phyloP scores from a whole-genome alignment of 2,329 filamentous ascomycete species.

The Ophiocordyceps camponoti-leonardi region DNA sequence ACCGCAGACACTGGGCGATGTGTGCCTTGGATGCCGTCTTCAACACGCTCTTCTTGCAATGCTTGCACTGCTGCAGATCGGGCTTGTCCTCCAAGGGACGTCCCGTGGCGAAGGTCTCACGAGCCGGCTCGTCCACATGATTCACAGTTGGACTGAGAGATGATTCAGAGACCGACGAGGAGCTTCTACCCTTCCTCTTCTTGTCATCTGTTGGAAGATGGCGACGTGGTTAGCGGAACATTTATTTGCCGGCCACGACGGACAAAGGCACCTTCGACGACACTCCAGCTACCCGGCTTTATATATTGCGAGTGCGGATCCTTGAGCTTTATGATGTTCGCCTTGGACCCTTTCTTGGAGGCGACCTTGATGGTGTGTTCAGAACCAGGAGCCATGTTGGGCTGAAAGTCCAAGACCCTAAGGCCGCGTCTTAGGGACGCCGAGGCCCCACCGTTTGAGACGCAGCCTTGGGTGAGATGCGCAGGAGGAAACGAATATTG shows the following conservation, averaged over 20 bases:
- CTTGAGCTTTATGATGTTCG: constrained; percentile 43
- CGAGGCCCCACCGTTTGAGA: neutral
- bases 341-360: constrained; percentile 35
- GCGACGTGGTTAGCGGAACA: neutral
- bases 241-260: neutral
- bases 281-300: constrained; percentile 54
- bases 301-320: constrained; percentile 43
- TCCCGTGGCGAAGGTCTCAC: constrained; percentile 66
- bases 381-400: constrained; percentile 9
- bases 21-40: constrained; percentile 61
- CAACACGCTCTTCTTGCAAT: constrained; percentile 80
- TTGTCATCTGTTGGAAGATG: constrained; percentile 27
- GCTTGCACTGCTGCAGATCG: constrained; percentile 75
- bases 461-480: neutral
- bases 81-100: constrained; percentile 65
- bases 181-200: constrained; percentile 26
- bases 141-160: constrained; percentile 42
- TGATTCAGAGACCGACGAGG: constrained; percentile 21
- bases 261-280: constrained; percentile 37
- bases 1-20: constrained; percentile 65
- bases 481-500: neutral
- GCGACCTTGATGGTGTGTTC: constrained; percentile 46
- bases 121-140: constrained; percentile 56
- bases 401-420: neutral
- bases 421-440: neutral